Base-by-base conservation (phyloP, 768 basidiomycete genomes). In the Lactarius indigo region DNA sequence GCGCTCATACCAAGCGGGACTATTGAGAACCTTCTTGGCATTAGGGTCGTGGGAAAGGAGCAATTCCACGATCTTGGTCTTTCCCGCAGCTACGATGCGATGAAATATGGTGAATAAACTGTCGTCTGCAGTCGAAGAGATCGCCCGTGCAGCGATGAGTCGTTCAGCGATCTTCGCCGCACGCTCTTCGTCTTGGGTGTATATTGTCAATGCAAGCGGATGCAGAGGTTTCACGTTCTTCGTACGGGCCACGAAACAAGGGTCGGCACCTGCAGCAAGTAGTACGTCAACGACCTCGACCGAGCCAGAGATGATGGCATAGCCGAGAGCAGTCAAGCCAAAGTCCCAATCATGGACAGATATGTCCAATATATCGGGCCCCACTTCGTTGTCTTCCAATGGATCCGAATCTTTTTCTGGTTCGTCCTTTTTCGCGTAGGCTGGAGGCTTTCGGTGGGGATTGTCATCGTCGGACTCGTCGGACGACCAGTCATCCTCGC, bases 281-380 rank as follows among this genome's bases (percentile, higher is more conserved):
- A 87, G 80, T 1, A 74, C 74, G 12, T 85, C 82, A 3, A 87
- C 73, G 33, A 80, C 78, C 3, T 74, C 72, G 2, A 80, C 64
- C 1, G 83, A 82, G 1, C 79, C 83, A 30, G 77, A 83, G 5
- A 85, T 72, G 52, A 84, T 79, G 5, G 82, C 86, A 70, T 84
- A 84, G 31, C 76, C 76, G 33, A 87, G 77, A 2, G 87, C 80
- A 1, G 82, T 80, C 66, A 85, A 81, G 5, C 79, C 78, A 64
- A 83, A 80, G 71, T 87, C 87, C 87, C 86, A 89, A 72, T 87
- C 86, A 0, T 78, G 62, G 1, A 78, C 76, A 55, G 86, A 78
- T 67, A 87, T 70, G 54, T 85, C 82, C n/a, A 87, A 76, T 37
- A 88, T 76, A 64, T 87, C 86, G 0, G 84, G 84, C 47, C 76